Base-by-base conservation (phyloP, 2,329 filamentous ascomycete species). In the Penicillium hesseltinei region DNA sequence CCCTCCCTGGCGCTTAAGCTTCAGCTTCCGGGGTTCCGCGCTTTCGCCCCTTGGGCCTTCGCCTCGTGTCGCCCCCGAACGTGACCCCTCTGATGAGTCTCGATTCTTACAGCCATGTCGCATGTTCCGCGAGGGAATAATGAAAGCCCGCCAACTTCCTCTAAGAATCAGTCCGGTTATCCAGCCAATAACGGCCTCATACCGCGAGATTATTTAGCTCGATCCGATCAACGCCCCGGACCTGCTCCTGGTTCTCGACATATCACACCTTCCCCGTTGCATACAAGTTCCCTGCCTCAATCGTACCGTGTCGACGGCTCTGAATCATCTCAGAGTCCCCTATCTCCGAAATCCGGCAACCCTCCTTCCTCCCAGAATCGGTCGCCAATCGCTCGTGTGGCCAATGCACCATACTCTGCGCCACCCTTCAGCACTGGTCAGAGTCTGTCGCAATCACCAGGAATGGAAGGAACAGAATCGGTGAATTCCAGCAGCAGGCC, bases 201-300 rank as follows among this genome's bases (percentile, higher is more conserved):
- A 51, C 68, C 73, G 51, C 69, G 73, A 54, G 71, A 75, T 62
- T 73, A 73, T 61, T 51, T 73, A 60, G 59, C 69, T 53, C 68
- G 68, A 61, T 65, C 71, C 44, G 66, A 73, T 57, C 66, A 46
- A 47, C 53, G 60, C 59, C 58, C 66, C 29, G 62, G 59, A 51
- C 50, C 64, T 25, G 5, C 42, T 66, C 57, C 64, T 60, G 62
- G 57, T 33, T 62, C 66, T 57, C 66, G 67, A 62, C 69, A 71
- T 60, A 65, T 65, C 53, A 65, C 62, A 44, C 67, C 69, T 21
- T 72, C 66, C 42, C 68, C 69, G 57, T 60, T 73, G 56, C 67
- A 70, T 47, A 72, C 71, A 47, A 71, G 61, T 51, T 62, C 62
- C 54, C 60, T 63, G 23, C 57, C 63, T 13, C 66, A 60, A 23